Evolutionary conservation across 208 protist genomes (phyloP).

Genomic region (Spongospora subterranea): DNA sequence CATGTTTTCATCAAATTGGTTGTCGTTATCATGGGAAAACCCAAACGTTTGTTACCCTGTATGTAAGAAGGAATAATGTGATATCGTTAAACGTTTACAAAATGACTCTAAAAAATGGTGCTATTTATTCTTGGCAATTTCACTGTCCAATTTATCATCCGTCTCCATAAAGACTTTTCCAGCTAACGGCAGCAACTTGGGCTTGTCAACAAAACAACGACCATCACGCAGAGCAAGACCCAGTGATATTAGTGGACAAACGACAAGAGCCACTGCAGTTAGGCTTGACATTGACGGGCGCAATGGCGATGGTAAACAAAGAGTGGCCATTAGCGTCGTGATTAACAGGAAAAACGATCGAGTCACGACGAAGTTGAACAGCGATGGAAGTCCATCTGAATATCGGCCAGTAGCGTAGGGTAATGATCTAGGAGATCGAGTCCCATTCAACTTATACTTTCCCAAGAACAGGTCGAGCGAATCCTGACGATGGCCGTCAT

Average conservation of each 20-base stretch:
- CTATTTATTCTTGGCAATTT: too few species aligned
- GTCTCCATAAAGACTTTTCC: background rate
- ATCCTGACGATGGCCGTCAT: conserved; percentile 61
- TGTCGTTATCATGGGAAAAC: too few species aligned
- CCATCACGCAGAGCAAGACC: background rate
- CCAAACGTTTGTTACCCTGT: too few species aligned
- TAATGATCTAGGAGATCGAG: background rate
- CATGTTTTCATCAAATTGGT: too few species aligned
- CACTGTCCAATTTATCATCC: too few species aligned
- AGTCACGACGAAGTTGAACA: background rate
- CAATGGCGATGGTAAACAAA: background rate
- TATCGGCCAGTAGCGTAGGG: background rate
- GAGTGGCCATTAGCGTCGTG: background rate
- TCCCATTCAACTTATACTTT: background rate
- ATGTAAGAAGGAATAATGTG: too few species aligned
- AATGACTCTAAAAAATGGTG: too few species aligned
- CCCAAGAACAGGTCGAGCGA: conserved; percentile 56
- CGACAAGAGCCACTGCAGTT: background rate
- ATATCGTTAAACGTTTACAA: too few species aligned
- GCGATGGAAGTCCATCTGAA: background rate
- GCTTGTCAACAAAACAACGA: background rate
- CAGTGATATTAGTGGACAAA: background rate
- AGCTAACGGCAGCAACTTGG: background rate
- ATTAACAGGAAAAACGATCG: background rate
- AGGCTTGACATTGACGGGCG: background rate